These are phyloP conservation scores for Stephanodiscus minutulus DNA, from an alignment of 108 stramenopile genomes.

Conservation along the genomic window DNA sequence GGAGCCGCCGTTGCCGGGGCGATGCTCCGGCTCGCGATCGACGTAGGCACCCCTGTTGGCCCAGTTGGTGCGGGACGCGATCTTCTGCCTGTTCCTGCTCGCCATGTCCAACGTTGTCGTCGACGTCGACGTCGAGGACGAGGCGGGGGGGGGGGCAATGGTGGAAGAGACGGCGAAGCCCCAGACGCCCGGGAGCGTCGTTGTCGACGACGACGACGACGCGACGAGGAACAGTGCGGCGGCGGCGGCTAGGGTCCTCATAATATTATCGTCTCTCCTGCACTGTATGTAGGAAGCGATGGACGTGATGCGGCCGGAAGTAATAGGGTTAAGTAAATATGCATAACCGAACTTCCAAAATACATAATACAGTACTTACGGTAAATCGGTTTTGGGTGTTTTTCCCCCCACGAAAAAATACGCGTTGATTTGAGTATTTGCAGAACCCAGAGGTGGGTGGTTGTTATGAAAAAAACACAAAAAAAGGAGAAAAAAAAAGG, in stretches of 20 bases:
- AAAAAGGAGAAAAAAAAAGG: too few relatives aligned
- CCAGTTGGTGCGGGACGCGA: conserved; percentile 60
- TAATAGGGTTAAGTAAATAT: too few relatives aligned
- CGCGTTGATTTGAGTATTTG: too few relatives aligned
- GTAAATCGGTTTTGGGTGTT: too few relatives aligned
- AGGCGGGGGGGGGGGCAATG: not conserved
- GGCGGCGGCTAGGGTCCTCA: conserved; percentile 9
- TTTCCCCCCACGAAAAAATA: too few relatives aligned
- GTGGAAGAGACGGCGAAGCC: not conserved
- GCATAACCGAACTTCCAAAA: too few relatives aligned
- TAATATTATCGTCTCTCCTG: not conserved
- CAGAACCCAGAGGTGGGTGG: too few relatives aligned
- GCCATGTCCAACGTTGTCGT: conserved; percentile 16
- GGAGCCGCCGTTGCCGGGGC: too few relatives aligned
- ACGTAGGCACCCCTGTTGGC: conserved; percentile 46
- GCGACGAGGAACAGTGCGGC: conserved; percentile 3
- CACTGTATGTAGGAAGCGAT: not conserved
- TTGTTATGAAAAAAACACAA: too few relatives aligned
- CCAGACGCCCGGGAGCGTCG: too few relatives aligned
- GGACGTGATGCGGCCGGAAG: too few relatives aligned
- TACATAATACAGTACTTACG: too few relatives aligned
- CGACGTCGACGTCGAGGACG: not conserved
- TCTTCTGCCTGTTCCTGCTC: conserved; percentile 57
- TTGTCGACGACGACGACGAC: not conserved
- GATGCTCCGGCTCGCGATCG: conserved; percentile 56